Percentiles rank a stretch among this genome's conserved stretches.
phyloP scores from a whole-genome alignment of 2,329 filamentous ascomycete species.

The Pezicula neosporulosa region DNA sequence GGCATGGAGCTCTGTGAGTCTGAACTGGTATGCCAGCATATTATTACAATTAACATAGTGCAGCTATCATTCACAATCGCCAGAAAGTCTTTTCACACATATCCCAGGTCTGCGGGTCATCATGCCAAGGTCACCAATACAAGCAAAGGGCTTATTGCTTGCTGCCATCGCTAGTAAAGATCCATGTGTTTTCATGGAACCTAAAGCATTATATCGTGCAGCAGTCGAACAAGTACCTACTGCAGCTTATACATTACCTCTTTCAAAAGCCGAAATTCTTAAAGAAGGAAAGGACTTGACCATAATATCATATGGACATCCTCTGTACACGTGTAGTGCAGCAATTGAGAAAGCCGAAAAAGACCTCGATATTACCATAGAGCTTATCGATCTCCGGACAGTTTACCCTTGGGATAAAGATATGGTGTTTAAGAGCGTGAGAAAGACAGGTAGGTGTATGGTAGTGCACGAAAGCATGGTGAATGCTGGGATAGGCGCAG shows the following conservation, averaged over 20 bases:
- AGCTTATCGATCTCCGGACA: slow-evolving; percentile 68
- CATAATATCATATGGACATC: slow-evolving; percentile 67
- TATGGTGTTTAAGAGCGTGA: slow-evolving; percentile 62
- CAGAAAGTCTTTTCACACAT: slow-evolving; percentile 68
- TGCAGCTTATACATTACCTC: slow-evolving; percentile 62
- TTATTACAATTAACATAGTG: slow-evolving; percentile 4
- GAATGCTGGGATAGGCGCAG: slow-evolving; percentile 69
- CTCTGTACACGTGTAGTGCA: slow-evolving; percentile 63
- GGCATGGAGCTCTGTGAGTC: slow-evolving; percentile 63
- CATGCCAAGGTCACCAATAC: slow-evolving; percentile 65
- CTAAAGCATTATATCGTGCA: slow-evolving; percentile 70
- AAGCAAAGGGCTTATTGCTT: slow-evolving; percentile 68
- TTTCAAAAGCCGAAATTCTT: slow-evolving; percentile 66
- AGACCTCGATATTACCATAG: slow-evolving; percentile 61
- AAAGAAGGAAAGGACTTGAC: slow-evolving; percentile 66
- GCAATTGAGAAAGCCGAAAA: slow-evolving; percentile 66
- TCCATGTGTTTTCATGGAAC: slow-evolving; percentile 73
- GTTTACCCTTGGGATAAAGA: slow-evolving; percentile 72
- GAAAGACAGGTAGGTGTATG: slow-evolving; percentile 65
- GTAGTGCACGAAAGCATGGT: slow-evolving; percentile 75
- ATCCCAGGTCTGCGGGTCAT: slow-evolving; percentile 68
- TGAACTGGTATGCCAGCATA: slow-evolving; percentile 11
- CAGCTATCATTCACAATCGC: slow-evolving; percentile 68
- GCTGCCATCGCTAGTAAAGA: slow-evolving; percentile 61
- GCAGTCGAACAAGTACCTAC: slow-evolving; percentile 70